Conservation (phyloP, 140 eudicot genomes). For the Oenanthe javanica region DNA sequence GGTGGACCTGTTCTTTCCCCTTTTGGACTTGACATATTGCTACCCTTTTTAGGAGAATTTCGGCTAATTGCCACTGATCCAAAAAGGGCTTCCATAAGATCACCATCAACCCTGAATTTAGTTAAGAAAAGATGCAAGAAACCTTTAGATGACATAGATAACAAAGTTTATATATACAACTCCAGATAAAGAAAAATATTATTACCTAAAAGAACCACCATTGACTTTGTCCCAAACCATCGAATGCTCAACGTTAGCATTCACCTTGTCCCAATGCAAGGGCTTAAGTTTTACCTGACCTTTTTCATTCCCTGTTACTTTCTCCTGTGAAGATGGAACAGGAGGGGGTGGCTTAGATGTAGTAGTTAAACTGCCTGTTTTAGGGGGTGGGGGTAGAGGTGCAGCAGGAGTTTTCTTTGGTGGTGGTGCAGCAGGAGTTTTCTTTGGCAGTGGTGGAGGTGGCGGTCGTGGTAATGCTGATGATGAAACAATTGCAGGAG, state of each 20-base stretch:
- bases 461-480: constrained; percentile 34
- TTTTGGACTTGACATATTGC: constrained; percentile 29
- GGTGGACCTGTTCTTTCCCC: constrained; percentile 48
- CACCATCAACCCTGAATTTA: constrained; percentile 60
- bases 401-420: constrained; percentile 30
- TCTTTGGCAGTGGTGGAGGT: constrained; percentile 45
- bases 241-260: constrained; percentile 59
- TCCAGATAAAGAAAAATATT: background rate
- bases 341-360: constrained; percentile 33
- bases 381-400: constrained; percentile 46
- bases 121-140: background rate
- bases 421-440: constrained; percentile 39
- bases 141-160: background rate
- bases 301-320: constrained; percentile 19
- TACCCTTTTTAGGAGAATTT: constrained; percentile 43
- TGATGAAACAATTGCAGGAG: background rate
- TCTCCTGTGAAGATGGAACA: constrained; percentile 17
- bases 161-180: background rate
- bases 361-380: constrained; percentile 32
- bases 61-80: constrained; percentile 72
- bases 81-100: constrained; percentile 92
- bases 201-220: constrained; percentile 79
- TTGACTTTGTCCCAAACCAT: constrained; percentile 79
- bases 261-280: constrained; percentile 97
- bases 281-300: constrained; percentile 75